Evolutionary conservation across 441 rosid genomes (phyloP), one percentile per base, ranked within the genome.

Genomic region (Jatropha podagrica): DNA sequence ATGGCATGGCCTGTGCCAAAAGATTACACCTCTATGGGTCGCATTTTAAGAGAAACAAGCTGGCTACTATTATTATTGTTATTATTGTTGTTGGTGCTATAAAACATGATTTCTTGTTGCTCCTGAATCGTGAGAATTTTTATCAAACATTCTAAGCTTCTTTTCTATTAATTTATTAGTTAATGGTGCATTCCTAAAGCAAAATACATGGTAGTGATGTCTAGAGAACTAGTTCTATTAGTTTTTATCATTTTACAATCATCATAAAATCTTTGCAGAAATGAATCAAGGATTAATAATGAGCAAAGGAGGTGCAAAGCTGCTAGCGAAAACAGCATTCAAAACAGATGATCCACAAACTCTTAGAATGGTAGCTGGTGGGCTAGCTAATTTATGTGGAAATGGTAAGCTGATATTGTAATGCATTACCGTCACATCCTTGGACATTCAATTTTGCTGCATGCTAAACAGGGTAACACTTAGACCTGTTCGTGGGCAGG

Each of bases 321-420:
- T 95, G 54, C 86, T 92, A 73, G 95, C 94, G 63, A 86, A 85
- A 78, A 86, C 85, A 75, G 94, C 93, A 81, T 84, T 81, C 20
- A 85, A 82, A 83, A 91, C 97, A 73, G 94, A 90, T 56, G 99
- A 93, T 73, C 88, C 87, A 18, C 97, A 93, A 78, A 93, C 93
- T 79, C 91, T 91, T 41, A 88, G 97, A 84, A 95, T 95, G 97
- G 96, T 93, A 75, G 96, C 97, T 65, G 99, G 97, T 77, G 97
- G 94, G 65, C 88, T 93, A 58, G 97, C 97, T 69, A 95, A 91
- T 82, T 82, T 95, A 76, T 95, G 97, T 20, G 97, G 97, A 74
- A 95, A 95, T 77, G 99, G 99, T 95, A 76, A 80, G 91, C 71
- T 49, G 26, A 13, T 59, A 37, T 58, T 62, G 23, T 44, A 26